phyloP scores from a whole-genome alignment of 140 eudicot species.

The Anethum foeniculum region DNA sequence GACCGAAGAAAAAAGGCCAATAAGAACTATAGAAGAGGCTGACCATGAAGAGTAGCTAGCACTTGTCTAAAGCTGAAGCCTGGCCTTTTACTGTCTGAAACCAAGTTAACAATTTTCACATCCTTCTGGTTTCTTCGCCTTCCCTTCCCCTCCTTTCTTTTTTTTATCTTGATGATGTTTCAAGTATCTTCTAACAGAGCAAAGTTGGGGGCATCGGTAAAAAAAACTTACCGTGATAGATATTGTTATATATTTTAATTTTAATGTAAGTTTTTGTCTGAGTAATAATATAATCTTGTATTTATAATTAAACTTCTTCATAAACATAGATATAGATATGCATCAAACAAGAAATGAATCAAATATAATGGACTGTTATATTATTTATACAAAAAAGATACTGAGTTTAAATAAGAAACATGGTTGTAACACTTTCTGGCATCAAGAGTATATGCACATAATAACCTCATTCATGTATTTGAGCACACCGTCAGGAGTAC shows the following conservation, averaged over 20 bases:
- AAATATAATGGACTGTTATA: no score
- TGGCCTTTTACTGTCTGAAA: not conserved
- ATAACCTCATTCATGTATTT: no score
- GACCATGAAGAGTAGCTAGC: slow-evolving; percentile 24
- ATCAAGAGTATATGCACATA: no score
- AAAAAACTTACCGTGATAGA: not conserved
- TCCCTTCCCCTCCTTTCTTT: not conserved
- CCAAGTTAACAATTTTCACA: not conserved
- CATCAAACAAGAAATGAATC: no score
- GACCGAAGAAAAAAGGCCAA: slow-evolving; percentile 24
- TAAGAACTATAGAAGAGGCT: slow-evolving; percentile 3
- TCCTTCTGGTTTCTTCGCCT: not conserved
- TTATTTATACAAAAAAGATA: no score
- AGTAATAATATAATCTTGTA: not conserved
- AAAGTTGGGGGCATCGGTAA: not conserved
- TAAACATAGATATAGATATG: no score
- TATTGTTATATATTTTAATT: not conserved
- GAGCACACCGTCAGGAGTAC: no score
- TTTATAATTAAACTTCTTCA: no score
- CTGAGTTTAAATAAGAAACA: no score
- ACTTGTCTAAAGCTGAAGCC: slow-evolving; percentile 27
- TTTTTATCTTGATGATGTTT: not conserved
- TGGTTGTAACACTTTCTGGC: no score
- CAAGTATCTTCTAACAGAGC: not conserved
- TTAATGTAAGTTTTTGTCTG: not conserved